Evolutionary conservation across 306 rosid genomes (phyloP), one percentile per base, ranked within the genome.

Genomic region (Quercus dentata): DNA sequence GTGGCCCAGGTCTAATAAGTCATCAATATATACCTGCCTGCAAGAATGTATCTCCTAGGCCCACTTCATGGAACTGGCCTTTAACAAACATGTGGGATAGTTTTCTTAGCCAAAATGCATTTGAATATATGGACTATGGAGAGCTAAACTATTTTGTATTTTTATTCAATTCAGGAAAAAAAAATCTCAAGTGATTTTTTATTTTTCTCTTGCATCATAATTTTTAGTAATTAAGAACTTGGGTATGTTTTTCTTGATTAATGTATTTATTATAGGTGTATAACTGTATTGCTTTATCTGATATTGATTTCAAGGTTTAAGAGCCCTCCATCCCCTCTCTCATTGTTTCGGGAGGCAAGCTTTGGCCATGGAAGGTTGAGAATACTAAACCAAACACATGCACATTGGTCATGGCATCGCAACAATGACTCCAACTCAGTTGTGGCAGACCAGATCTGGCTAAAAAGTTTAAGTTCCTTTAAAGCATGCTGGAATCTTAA

Each of bases 281-380:
- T 49, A 49, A 49, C 54, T 12, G 54, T 49, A 49, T 57, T 57
- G 15, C 28, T 57, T 20, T 57, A 20, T 57, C 14, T 25, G 6
- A 63, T 13, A 63, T 31, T 7, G 49, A 1, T 28, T 33, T 75
- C 3, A 19, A 78, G 86, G 79, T 85, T 85, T 64, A 1, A 82
- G 59, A 1, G 46, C 23, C 88, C 83, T 4, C 7, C 57, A 23
- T 82, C 86, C 10, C 74, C 86, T 1, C 79, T 82, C 6, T 85
- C 88, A 1, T 41, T 85, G 79, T 85, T 28, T 71, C 71, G 89
- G 61, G 85, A 86, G 79, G 62, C 89, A 49, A 82, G 83, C 62
- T 86, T 86, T 62, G 86, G 89, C 64, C 89, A 85, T 31, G 86
- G 86, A 46, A 15, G 76, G 65, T 17, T 73, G 64, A 54, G 76